Conservation (phyloP, 805 yeast genomes). For the Hanseniaspora vineae region DNA sequence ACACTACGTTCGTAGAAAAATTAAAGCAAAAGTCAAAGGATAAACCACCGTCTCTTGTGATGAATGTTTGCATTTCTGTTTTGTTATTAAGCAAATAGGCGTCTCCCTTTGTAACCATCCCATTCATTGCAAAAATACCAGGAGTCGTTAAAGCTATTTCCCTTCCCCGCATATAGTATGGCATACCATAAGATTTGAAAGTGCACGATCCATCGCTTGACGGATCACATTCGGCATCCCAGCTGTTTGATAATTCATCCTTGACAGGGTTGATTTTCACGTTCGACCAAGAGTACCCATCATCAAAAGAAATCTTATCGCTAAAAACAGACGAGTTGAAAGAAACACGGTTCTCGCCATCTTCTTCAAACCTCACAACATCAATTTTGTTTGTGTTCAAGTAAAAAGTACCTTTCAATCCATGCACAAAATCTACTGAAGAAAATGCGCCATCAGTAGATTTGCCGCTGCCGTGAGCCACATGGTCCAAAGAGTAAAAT, state of each 20-base stretch:
- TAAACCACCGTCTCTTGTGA: conserved; percentile 69
- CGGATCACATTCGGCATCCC: conserved; percentile 9
- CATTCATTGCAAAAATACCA: conserved; percentile 3
- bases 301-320: conserved; percentile 2
- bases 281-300: conserved; percentile 3
- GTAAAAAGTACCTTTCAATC: conserved; percentile 3
- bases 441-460: conserved; percentile 2
- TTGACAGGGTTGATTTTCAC: not conserved
- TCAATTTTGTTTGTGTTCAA: not conserved
- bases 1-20: conserved; percentile 39
- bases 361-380: not conserved
- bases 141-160: conserved; percentile 18
- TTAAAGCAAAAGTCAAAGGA: conserved; percentile 50
- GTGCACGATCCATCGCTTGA: conserved; percentile 21
- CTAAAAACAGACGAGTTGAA: too few relatives aligned
- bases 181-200: conserved; percentile 21
- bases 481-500: conserved; percentile 18
- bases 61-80: conserved; percentile 34
- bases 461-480: conserved; percentile 9
- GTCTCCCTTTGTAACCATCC: conserved; percentile 24
- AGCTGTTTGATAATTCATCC: too few relatives aligned
- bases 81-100: conserved; percentile 25
- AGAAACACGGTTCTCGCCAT: too few relatives aligned
- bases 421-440: not conserved
- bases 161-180: conserved; percentile 14